phyloP scores from a whole-genome alignment of 139 green algal genomes.

The Tetradesmus lagerheimii region DNA sequence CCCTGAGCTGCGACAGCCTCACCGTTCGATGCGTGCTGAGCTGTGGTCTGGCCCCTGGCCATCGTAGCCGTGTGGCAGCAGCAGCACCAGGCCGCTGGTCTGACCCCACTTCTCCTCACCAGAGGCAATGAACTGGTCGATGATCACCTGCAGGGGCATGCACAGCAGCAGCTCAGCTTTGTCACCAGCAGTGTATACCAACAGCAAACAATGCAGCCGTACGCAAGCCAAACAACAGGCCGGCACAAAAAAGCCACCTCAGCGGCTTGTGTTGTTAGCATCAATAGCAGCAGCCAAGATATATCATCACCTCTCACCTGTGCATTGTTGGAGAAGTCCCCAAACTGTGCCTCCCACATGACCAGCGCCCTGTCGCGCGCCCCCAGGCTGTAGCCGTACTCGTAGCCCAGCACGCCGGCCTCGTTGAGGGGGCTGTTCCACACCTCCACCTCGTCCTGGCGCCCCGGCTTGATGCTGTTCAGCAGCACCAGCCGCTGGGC shows the following conservation, averaged over 20 bases:
- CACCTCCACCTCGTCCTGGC: constrained; percentile 74
- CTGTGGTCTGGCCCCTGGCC: constrained; percentile 88
- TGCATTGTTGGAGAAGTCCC: constrained; percentile 93
- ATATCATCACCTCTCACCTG: constrained; percentile 64
- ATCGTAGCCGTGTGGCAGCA: constrained; percentile 93
- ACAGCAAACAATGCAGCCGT: too few species aligned
- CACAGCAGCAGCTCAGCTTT: too few species aligned
- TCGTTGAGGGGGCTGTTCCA: constrained; percentile 78
- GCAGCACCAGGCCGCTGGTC: constrained; percentile 77
- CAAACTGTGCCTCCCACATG: constrained; percentile 94
- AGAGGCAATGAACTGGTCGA: constrained; percentile 86
- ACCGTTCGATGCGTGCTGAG: constrained; percentile 83
- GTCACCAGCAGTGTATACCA: too few species aligned
- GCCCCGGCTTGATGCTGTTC: constrained; percentile 65
- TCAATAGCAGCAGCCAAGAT: background rate
- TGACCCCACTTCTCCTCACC: constrained; percentile 90
- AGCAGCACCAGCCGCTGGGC: constrained; percentile 54
- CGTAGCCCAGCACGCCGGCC: constrained; percentile 83
- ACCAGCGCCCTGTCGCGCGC: constrained; percentile 61
- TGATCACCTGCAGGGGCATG: constrained; percentile 67
- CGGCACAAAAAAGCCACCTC: too few species aligned
- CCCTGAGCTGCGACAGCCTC: background rate
- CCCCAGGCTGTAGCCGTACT: constrained; percentile 87
- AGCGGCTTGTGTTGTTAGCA: too few species aligned
- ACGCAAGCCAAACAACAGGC: background rate